Evolutionary conservation across 2,329 filamentous ascomycete species (phyloP).

Genomic region (Aspergillus fischeri): DNA sequence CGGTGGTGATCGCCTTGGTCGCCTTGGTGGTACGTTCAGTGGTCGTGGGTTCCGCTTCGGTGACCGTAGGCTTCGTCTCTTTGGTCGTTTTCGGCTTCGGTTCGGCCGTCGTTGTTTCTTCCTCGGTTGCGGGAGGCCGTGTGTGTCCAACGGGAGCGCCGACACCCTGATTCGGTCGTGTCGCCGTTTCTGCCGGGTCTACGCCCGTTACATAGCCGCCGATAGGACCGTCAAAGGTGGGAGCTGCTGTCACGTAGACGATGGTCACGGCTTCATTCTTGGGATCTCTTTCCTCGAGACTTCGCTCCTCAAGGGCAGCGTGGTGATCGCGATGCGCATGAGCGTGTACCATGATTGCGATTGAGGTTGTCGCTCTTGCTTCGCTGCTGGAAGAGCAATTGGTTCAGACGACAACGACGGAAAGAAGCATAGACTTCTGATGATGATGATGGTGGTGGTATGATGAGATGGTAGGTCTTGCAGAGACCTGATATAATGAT

Average conservation of each 20-base stretch:
- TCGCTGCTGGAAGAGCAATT: not conserved
- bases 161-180: slow-evolving; percentile 21
- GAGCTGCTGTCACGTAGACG: slow-evolving; percentile 50
- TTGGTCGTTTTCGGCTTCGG: not conserved
- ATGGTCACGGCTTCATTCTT: slow-evolving; percentile 23
- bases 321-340: slow-evolving; percentile 29
- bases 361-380: too few species aligned
- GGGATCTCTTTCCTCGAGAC: slow-evolving; percentile 9
- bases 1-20: slow-evolving; percentile 1
- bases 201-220: slow-evolving; percentile 44
- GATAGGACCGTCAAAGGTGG: slow-evolving; percentile 50
- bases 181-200: slow-evolving; percentile 7
- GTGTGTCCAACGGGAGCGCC: slow-evolving; percentile 24
- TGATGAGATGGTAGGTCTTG: not conserved
- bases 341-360: slow-evolving; percentile 27
- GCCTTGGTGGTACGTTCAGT: slow-evolving; percentile 2
- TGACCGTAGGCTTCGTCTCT: slow-evolving; percentile 11
- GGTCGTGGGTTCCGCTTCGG: slow-evolving; percentile 9
- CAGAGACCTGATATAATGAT: not conserved
- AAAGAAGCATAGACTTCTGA: not conserved
- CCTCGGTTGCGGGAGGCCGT: slow-evolving; percentile 7
- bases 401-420: not conserved
- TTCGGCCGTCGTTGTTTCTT: not conserved
- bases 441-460: not conserved
- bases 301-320: slow-evolving; percentile 18